A percentile compares a stretch with the other conserved stretches of the same genome.
Evolutionary conservation across 2,329 filamentous ascomycete genomes (phyloP).

Genomic region (Phialophora chinensis): DNA sequence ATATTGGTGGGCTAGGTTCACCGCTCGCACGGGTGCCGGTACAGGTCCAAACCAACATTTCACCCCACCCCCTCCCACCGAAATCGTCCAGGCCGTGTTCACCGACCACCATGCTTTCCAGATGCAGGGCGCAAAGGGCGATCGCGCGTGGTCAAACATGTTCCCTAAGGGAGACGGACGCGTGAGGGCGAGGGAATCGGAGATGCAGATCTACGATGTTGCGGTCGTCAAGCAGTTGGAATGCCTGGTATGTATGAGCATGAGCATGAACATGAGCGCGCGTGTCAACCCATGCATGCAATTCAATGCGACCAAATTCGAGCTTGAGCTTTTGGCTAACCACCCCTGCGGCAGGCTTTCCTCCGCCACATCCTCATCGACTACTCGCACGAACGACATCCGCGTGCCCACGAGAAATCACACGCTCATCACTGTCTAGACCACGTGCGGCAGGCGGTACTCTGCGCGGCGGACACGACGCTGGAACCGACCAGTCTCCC

Average conservation of each 20-base stretch:
- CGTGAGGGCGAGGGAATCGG: constrained; percentile 19
- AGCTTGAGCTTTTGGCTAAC: neutral
- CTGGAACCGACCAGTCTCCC: constrained; percentile 24
- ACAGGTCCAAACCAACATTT: neutral
- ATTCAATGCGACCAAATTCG: neutral
- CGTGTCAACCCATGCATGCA: neutral
- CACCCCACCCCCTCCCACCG: constrained; percentile 2
- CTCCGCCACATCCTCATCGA: constrained; percentile 25
- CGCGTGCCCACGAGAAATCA: constrained; percentile 4
- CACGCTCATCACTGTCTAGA: constrained; percentile 27
- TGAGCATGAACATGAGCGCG: neutral
- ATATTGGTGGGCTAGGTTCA: neutral
- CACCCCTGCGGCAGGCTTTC: constrained; percentile 14
- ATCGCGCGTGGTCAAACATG: constrained; percentile 27
- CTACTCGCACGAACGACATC: constrained; percentile 14
- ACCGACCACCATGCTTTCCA: constrained; percentile 19
- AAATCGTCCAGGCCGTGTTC: constrained; percentile 6
- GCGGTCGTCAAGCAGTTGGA: constrained; percentile 26
- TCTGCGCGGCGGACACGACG: constrained; percentile 34
- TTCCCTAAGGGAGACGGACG: constrained; percentile 26
- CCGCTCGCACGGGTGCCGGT: neutral
- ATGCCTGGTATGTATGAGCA: constrained; percentile 24
- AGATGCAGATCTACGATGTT: constrained; percentile 28
- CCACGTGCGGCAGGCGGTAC: constrained; percentile 32
- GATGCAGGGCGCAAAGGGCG: constrained; percentile 8